Percentiles rank a stretch among this genome's conserved stretches.
Evolutionary conservation across 1,139 yeast genomes (phyloP).

Genomic region (Kurtzmaniella quercitrusa): DNA sequence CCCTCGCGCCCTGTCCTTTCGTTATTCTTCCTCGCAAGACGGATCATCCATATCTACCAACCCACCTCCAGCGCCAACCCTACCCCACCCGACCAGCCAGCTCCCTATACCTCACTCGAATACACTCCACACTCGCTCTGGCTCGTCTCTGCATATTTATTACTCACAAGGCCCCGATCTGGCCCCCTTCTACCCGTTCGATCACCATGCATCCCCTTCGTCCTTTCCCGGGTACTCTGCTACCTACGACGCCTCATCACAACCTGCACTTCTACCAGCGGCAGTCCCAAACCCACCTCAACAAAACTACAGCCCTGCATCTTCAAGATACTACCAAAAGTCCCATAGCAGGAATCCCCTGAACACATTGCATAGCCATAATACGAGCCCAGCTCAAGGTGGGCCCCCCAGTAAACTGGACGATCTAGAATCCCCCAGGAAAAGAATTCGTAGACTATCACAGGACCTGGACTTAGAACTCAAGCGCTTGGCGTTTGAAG

Average conservation of each 20-base stretch:
- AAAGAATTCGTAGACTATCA: neutral
- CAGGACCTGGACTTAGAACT: slow-evolving; percentile 26
- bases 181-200: neutral
- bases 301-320: neutral
- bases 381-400: neutral
- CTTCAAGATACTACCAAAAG: neutral
- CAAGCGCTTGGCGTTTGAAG: slow-evolving; percentile 43
- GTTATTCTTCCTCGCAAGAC: neutral
- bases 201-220: neutral
- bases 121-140: neutral
- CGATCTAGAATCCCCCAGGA: slow-evolving; percentile 1
- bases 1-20: neutral
- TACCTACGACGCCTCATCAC: neutral
- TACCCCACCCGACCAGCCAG: slow-evolving; percentile 5
- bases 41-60: slow-evolving; percentile 6
- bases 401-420: neutral
- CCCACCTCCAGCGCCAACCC: slow-evolving; percentile 8
- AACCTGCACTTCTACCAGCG: neutral
- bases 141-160: neutral
- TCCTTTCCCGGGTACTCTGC: neutral
- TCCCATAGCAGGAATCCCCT: neutral
- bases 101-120: neutral
- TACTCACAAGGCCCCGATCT: neutral
- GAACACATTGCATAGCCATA: neutral
- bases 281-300: neutral